A percentile compares a stretch with the other conserved stretches of the same genome.
Evolutionary conservation across 345 rosid species (phyloP).

Genomic region (Bretschneidera sinensis): DNA sequence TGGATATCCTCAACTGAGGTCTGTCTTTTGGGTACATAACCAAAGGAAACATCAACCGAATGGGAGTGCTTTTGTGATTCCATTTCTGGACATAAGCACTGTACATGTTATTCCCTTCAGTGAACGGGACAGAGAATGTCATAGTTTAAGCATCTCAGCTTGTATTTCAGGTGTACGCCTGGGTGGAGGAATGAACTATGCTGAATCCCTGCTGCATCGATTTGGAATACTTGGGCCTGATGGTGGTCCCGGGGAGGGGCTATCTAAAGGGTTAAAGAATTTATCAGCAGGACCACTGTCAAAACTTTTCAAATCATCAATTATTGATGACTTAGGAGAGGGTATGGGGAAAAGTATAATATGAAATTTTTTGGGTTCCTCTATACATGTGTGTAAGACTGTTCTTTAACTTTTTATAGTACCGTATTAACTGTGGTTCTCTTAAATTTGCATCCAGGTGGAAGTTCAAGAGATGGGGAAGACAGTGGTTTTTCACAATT

Average conservation of each 20-base stretch:
- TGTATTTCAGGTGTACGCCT: constrained; percentile 82
- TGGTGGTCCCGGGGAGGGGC: constrained; percentile 94
- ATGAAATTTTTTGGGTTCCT: neutral
- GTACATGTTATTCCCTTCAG: constrained; percentile 84
- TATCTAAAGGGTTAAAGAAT: constrained; percentile 74
- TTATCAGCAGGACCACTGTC: constrained; percentile 80
- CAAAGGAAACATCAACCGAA: constrained; percentile 35
- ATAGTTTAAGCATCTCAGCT: constrained; percentile 72
- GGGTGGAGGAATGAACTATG: constrained; percentile 96
- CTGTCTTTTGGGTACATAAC: constrained; percentile 89
- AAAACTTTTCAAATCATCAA: constrained; percentile 71
- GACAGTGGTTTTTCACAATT: constrained; percentile 48
- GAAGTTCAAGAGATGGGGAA: constrained; percentile 38
- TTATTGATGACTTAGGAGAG: constrained; percentile 40
- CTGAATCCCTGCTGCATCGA: constrained; percentile 84
- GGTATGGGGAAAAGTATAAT: constrained; percentile 26
- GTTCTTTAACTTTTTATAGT: constrained; percentile 4
- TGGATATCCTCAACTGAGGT: constrained; percentile 51
- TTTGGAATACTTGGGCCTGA: constrained; percentile 85
- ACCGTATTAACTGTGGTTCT: constrained; percentile 9
- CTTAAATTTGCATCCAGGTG: constrained; percentile 34
- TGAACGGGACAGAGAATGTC: constrained; percentile 81
- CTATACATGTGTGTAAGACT: neutral
- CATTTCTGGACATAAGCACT: constrained; percentile 70
- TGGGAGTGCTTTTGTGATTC: constrained; percentile 33